Base-by-base conservation (phyloP, 106 monocot species). In the Vanilla planifolia region DNA sequence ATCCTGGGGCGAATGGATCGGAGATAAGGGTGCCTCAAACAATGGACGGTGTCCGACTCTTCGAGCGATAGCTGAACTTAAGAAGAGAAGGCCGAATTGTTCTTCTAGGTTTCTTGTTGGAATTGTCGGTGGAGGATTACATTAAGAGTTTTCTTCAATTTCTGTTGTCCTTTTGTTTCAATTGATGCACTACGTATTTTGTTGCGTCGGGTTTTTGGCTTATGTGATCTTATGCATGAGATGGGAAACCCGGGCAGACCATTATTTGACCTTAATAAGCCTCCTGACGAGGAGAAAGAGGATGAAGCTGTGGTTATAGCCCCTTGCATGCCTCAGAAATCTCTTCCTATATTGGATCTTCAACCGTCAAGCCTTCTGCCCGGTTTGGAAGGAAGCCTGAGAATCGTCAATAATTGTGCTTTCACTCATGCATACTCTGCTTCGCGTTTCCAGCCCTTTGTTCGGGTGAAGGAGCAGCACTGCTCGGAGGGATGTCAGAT, bases 241-340 rank as follows among this genome's bases (percentile, higher is more conserved):
- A 96, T 98, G 96, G 91, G 72, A 13, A 67, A 51, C 72, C 80
- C 51, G 37, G 87, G 73, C 62, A 85, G 48, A 72, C 72, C 61
- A 50, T 67, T 84, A 55, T 81, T 98, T 84, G 96, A 98, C 60
- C 96, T 98, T 72, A 98, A 98, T 75, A 87, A 98, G 61, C 82
- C 79, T 48, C 96, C 96, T 8, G 8, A 68, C 17, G 87, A 79
- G 74, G 96, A 79, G 37, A 79, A 84, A 46, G 81, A 84, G 55
- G 79, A 84, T 35, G 76, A 69, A 57, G 19, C 33, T 3, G 17
- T 57, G 37, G 63, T 37, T 29, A 52, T 34, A 27, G 16, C 50
- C 0, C 34, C 33, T 55, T 59, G 63, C 21, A 71, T 72, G 26
- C 86, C 95, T 30, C 80, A 78, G 44, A 87, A 81, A 40, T 45